Conservation (phyloP, 2,329 filamentous ascomycete genomes). For the Rutstroemia sp. region DNA sequence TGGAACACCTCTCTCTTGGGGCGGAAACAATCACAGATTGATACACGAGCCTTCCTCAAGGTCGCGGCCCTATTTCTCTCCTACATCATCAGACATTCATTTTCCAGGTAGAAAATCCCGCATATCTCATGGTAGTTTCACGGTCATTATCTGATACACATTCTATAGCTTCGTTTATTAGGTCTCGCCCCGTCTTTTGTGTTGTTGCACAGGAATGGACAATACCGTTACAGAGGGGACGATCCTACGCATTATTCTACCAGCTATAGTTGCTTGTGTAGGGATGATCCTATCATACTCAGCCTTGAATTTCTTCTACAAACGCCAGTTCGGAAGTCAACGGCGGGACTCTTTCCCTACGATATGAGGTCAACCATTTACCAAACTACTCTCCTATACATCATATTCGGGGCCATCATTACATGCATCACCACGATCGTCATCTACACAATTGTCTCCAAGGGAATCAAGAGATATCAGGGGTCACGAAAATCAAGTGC, state of each 20-base stretch:
- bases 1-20: background rate
- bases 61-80: background rate
- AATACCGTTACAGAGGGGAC: conserved; percentile 5
- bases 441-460: conserved; percentile 2
- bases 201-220: background rate
- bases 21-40: background rate
- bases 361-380: conserved; percentile 1
- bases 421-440: background rate
- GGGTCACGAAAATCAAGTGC: background rate
- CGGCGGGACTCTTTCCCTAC: conserved; percentile 1
- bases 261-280: conserved; percentile 6
- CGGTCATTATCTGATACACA: background rate
- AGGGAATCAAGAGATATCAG: background rate
- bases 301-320: conserved; percentile 8
- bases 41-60: background rate
- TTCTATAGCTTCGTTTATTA: background rate
- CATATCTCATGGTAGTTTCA: background rate
- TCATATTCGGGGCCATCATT: background rate
- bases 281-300: conserved; percentile 6
- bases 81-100: conserved; percentile 3
- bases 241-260: conserved; percentile 7
- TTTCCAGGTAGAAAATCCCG: background rate
- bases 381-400: background rate
- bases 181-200: background rate
- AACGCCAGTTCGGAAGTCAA: conserved; percentile 7